Evolutionary conservation across 345 rosid species (phyloP).

Genomic region (Eucalyptus marginata): DNA sequence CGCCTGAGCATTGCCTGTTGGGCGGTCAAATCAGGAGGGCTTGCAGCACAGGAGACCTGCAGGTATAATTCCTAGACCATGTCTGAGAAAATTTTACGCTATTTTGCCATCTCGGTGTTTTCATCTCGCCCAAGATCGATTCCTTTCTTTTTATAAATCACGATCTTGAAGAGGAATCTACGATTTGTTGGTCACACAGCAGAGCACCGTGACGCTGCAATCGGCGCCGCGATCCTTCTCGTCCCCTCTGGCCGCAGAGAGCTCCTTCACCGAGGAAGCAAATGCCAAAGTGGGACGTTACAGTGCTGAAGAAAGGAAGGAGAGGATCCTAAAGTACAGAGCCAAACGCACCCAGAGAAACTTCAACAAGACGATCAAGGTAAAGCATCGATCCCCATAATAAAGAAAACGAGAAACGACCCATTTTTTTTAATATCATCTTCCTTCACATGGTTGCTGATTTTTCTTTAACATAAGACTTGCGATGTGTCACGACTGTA

Average conservation of each 20-base stretch:
- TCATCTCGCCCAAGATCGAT: background rate
- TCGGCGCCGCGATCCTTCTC: background rate
- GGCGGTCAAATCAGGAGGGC: constrained; percentile 57
- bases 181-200: background rate
- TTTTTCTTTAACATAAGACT: background rate
- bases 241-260: constrained; percentile 2
- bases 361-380: constrained; percentile 92
- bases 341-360: constrained; percentile 88
- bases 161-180: background rate
- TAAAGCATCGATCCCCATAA: constrained; percentile 1
- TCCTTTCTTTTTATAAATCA: background rate
- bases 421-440: background rate
- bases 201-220: background rate
- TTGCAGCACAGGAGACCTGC: constrained; percentile 77
- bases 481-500: background rate
- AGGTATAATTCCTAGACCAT: constrained; percentile 14
- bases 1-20: constrained; percentile 43
- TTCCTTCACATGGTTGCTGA: background rate
- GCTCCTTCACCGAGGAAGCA: constrained; percentile 36
- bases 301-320: constrained; percentile 79
- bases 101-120: background rate
- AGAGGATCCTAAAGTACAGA: constrained; percentile 80
- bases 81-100: background rate
- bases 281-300: constrained; percentile 66
- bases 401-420: background rate